Evolutionary conservation across 495 filamentous ascomycete genomes (phyloP).

Genomic region (Sporormia fimetaria): DNA sequence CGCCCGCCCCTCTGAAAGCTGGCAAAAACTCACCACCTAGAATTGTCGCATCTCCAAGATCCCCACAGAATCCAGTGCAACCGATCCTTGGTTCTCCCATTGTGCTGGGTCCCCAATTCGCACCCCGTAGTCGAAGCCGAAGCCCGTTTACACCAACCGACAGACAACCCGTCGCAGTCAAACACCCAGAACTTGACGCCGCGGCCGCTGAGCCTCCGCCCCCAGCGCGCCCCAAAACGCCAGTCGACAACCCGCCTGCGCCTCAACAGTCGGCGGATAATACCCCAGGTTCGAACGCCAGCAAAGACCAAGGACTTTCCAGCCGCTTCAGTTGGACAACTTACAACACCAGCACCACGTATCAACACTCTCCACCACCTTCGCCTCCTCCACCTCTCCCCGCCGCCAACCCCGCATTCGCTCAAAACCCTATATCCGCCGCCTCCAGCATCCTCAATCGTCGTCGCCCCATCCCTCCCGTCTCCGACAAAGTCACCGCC

Average conservation of each 20-base stretch:
- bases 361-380: constrained; percentile 37
- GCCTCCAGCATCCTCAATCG: constrained; percentile 21
- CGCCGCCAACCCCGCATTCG: constrained; percentile 15
- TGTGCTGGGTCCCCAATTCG: too few relatives aligned
- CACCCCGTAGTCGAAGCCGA: constrained; percentile 18
- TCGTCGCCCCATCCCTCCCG: constrained; percentile 15
- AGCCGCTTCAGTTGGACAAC: constrained; percentile 70
- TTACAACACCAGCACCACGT: constrained; percentile 46
- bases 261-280: constrained; percentile 15
- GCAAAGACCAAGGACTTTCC: constrained; percentile 35
- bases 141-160: constrained; percentile 17
- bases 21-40: constrained; percentile 30
- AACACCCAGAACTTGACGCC: background rate
- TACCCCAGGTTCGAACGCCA: constrained; percentile 8
- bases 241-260: too few relatives aligned
- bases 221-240: too few relatives aligned
- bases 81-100: too few relatives aligned
- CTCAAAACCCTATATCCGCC: constrained; percentile 2
- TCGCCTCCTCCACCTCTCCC: constrained; percentile 35
- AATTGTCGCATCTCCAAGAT: constrained; percentile 24
- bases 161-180: background rate
- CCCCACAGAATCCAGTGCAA: constrained; percentile 16
- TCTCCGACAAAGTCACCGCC: constrained; percentile 12
- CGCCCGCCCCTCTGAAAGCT: constrained; percentile 31
- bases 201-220: too few relatives aligned